Evolutionary conservation across 2,329 filamentous ascomycete genomes (phyloP).

Genomic region (Venturia nashicola): DNA sequence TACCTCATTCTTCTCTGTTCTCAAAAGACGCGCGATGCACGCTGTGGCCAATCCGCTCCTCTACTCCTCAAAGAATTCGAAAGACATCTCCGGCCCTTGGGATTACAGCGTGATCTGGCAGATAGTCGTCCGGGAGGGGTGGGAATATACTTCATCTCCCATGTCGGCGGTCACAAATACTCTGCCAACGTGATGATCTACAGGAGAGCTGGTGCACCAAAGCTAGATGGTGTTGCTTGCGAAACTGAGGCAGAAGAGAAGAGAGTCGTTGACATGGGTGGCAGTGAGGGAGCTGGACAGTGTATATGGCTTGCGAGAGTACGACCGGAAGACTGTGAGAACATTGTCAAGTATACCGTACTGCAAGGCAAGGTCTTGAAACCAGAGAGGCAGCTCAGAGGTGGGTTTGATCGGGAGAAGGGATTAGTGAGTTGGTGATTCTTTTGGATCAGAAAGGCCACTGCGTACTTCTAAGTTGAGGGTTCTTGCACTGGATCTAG

Average conservation of each 20-base stretch:
- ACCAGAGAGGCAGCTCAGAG: constrained; percentile 71
- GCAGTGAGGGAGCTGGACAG: constrained; percentile 51
- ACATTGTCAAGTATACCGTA: constrained; percentile 77
- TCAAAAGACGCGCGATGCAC: constrained; percentile 84
- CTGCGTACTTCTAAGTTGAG: background rate
- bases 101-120: constrained; percentile 73
- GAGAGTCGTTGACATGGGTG: constrained; percentile 2
- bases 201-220: constrained; percentile 37
- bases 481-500: background rate
- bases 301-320: constrained; percentile 89
- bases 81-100: constrained; percentile 72
- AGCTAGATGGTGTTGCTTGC: constrained; percentile 10
- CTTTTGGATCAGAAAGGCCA: background rate
- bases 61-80: constrained; percentile 81
- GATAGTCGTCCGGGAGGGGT: constrained; percentile 86
- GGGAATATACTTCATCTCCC: constrained; percentile 90
- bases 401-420: constrained; percentile 75
- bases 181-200: constrained; percentile 91
- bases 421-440: constrained; percentile 75
- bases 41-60: constrained; percentile 88
- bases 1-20: constrained; percentile 89
- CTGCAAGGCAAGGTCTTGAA: constrained; percentile 91
- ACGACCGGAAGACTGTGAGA: constrained; percentile 80
- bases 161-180: constrained; percentile 95
- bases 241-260: constrained; percentile 11